Base-by-base conservation (phyloP, 345 rosid species). In the Raphanus sativus region DNA sequence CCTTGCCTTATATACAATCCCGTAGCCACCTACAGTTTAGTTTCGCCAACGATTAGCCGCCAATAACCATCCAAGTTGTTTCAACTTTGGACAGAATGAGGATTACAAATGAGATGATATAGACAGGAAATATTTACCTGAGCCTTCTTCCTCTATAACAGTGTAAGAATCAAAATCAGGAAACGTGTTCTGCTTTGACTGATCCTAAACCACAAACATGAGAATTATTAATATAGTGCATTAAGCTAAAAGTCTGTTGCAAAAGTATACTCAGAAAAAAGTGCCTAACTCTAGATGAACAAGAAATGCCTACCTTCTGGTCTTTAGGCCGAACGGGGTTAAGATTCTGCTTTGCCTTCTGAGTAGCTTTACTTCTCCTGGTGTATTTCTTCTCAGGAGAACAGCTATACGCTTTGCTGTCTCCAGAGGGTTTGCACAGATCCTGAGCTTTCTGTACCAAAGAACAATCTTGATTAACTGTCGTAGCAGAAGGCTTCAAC, bases 131-230 rank as follows among this genome's bases (percentile, higher is more conserved):
- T 17, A 32, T 54, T 21, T 87, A 91, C 99, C 98, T 83, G 99
- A 92, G 62, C 98, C 99, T 78, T 90, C 99, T 84, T 92, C 94
- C 75, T 86, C 94, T 84, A 89, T 91, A 26, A 91, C 86, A 56
- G 80, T 74, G 73, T 81, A 92, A 74, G 91, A 84, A 48, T 95
- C 98, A 86, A 95, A 92, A 29, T 69, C 71, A 26, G 99, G 98
- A 68, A 87, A 77, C 25, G 52, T 38, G 75, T 82, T 84, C 59
- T 83, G 71, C 81, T 79, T 85, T 36, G 17, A n/a, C 80, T 74
- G 84, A 75, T 87, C 91, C 98, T 90, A 67, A 71, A 79, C 40
- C 30, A 64, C 13, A 69, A 36, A 67, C 42, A 75, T 12, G 16
- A 62, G n/a, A 58, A 55, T 5, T 67, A 2, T 65, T 33, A 59